phyloP scores from a whole-genome alignment of 352 stramenopile genomes.

The Halophytophthora polymorphica region DNA sequence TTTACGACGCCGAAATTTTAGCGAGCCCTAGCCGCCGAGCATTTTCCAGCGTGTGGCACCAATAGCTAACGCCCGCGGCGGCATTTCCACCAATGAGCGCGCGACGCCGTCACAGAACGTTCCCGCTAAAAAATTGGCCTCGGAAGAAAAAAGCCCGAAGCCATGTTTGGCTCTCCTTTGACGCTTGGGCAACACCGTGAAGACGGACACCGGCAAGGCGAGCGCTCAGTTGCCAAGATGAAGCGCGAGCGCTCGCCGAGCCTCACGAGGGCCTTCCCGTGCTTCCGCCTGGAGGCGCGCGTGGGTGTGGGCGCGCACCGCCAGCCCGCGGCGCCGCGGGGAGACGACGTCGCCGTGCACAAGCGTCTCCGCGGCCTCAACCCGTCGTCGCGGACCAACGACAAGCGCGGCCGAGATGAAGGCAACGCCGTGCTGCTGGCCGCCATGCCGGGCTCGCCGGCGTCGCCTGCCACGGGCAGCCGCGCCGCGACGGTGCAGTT shows the following conservation, averaged over 20 bases:
- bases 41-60: too few species aligned
- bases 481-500: slow-evolving; percentile 22
- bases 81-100: too few species aligned
- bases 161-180: too few species aligned
- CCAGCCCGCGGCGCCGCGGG: slow-evolving; percentile 12
- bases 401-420: slow-evolving; percentile 3
- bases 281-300: slow-evolving; percentile 15
- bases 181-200: too few species aligned
- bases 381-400: slow-evolving; percentile 8
- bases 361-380: slow-evolving; percentile 39
- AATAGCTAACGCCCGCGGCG: too few species aligned
- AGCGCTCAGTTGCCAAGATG: slow-evolving; percentile 21
- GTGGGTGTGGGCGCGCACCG: slow-evolving; percentile 19
- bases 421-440: slow-evolving; percentile 5
- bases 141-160: too few species aligned
- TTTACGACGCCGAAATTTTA: too few species aligned
- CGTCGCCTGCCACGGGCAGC: slow-evolving; percentile 9
- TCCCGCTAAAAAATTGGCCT: too few species aligned
- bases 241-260: slow-evolving; percentile 45
- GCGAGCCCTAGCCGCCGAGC: too few species aligned
- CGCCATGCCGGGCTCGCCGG: slow-evolving; percentile 6
- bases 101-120: too few species aligned
- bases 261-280: slow-evolving; percentile 16
- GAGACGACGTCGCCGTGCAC: slow-evolving; percentile 30
- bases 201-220: too few species aligned